Evolutionary conservation across 345 rosid genomes (phyloP), one percentile per base, ranked within the genome.

Genomic region (Ricinus communis): DNA sequence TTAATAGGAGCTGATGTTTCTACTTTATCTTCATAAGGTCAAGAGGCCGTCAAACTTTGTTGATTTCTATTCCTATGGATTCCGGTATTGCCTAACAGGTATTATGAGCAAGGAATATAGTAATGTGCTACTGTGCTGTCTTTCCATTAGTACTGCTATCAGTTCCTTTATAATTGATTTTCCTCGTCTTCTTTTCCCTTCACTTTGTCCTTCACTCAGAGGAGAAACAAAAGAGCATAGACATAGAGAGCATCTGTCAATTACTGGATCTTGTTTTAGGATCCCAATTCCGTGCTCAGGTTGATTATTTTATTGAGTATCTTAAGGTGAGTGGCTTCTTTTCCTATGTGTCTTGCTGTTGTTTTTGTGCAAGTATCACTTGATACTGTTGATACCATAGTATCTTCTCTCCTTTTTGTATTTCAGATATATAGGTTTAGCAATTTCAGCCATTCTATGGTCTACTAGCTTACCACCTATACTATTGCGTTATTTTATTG

Each of bases 201-300:
- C 28, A 27, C 60, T 28, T 27, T 43, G 10, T 27, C 5, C 18
- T 52, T 16, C 15, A 4, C 33, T 56, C 77, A 78, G 81, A 78
- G 81, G 81, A 78, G 68, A 78, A 78, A 73, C 81, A 78, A 41
- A 78, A 78, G 74, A 78, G 81, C 38, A 78, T 78, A 64, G 81
- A 78, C 74, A 73, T 78, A 64, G 81, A 78, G 69, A 78, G 81
- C 74, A 78, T 78, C 71, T 73, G 81, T 72, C 81, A 68, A 38
- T 69, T 78, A 45, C 62, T 78, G 70, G 81, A 78, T 51, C 81
- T 78, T 68, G 71, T 73, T 28, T 69, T 78, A 66, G 81, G 81
- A 73, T 65, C 74, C 22, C 77, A 73, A 8, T 78, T 68, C 8
- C 77, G 64, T 28, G 74, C 71, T 40, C 81, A 78, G 53, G 77